A percentile compares a stretch with the other conserved stretches of the same genome.
phyloP scores from a whole-genome alignment of 2,329 filamentous ascomycete species.

The Lasiodiplodia hormozganensis region DNA sequence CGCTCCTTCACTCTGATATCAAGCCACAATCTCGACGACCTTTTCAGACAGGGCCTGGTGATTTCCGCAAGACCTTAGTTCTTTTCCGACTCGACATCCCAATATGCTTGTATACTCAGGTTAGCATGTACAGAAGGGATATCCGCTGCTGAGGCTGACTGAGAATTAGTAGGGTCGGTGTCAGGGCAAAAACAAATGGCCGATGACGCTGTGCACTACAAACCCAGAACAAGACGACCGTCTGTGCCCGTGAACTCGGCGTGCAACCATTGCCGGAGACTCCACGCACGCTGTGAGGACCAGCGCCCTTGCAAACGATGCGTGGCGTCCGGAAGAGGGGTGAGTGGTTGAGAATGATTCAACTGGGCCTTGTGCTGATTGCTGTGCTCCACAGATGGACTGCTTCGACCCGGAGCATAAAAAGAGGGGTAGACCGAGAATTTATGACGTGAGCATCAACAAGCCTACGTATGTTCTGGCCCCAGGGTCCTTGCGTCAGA shows the following conservation, averaged over 20 bases:
- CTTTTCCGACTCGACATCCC: not conserved
- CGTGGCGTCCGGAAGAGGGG: conserved; percentile 18
- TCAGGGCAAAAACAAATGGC: not conserved
- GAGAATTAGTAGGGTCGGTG: not conserved
- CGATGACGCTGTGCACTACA: not conserved
- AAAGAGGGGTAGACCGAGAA: conserved; percentile 17
- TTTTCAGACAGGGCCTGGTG: not conserved
- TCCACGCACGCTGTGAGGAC: conserved; percentile 19
- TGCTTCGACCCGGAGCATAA: conserved; percentile 23
- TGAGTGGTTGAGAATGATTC: not conserved
- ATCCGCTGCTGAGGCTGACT: not conserved
- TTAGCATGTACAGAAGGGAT: not conserved
- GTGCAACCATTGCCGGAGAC: conserved; percentile 22
- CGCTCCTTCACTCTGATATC: not conserved
- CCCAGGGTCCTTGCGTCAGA: not conserved
- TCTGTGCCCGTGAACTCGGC: conserved; percentile 20
- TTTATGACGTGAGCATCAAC: conserved; percentile 15
- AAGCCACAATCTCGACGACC: not conserved
- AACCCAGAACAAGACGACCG: conserved; percentile 1
- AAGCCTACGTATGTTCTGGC: not conserved
- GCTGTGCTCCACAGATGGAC: not conserved
- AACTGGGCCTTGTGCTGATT: not conserved
- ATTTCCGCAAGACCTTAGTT: no score
- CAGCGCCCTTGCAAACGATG: conserved; percentile 10
- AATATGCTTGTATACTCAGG: conserved; percentile 8